Conservation (phyloP, 768 basidiomycete genomes). For the Tricholoma matsutake region DNA sequence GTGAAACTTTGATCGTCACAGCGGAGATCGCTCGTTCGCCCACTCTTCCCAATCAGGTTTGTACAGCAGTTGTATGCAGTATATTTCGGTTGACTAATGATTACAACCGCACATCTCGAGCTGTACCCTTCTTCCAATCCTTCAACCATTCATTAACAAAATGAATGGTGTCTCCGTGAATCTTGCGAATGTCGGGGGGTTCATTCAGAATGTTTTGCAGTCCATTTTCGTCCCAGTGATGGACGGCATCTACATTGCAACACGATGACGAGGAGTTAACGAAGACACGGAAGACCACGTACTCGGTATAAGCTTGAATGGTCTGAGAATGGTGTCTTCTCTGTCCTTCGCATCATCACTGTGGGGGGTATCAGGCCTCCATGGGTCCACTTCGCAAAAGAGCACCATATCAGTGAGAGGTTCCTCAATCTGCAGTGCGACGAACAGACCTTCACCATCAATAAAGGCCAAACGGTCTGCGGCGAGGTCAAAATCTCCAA, state of each 20-base stretch:
- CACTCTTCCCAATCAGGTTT: too few relatives aligned
- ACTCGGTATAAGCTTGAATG: conserved; percentile 89
- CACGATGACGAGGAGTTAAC: too few relatives aligned
- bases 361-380: conserved; percentile 85
- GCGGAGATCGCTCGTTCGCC: too few relatives aligned
- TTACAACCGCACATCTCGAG: neutral
- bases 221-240: conserved; percentile 80
- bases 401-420: neutral
- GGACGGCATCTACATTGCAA: conserved; percentile 53
- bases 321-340: conserved; percentile 66
- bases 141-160: conserved; percentile 78
- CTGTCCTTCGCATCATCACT: conserved; percentile 68
- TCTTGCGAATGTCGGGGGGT: conserved; percentile 72
- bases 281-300: conserved; percentile 21
- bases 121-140: conserved; percentile 34
- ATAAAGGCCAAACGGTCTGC: conserved; percentile 84
- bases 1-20: too few relatives aligned
- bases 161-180: conserved; percentile 75
- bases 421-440: neutral
- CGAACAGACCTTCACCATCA: conserved; percentile 67
- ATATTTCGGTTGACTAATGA: neutral
- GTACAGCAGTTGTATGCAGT: too few relatives aligned
- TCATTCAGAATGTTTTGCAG: conserved; percentile 56
- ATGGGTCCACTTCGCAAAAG: conserved; percentile 70
- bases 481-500: conserved; percentile 84